These are phyloP conservation scores for Kernera saxatilis DNA, from an alignment of 345 rosid genomes.

Conservation along the genomic window DNA sequence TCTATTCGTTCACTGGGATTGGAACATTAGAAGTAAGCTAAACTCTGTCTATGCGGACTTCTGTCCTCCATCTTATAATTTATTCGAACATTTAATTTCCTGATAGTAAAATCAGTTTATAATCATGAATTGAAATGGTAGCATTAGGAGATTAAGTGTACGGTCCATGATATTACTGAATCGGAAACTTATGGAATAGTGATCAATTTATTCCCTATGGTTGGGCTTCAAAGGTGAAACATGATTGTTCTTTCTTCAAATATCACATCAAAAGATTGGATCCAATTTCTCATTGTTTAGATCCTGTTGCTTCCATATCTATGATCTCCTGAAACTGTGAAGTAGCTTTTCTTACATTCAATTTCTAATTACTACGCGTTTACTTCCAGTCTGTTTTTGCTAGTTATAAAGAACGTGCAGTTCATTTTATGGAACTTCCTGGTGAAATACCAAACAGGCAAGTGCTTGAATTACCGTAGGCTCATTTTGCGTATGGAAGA, in stretches of 20 bases:
- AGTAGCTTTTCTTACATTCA: not conserved
- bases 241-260: not conserved
- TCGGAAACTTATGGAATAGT: not conserved
- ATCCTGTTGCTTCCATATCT: slow-evolving; percentile 1
- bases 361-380: not conserved
- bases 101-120: not conserved
- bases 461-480: slow-evolving; percentile 25
- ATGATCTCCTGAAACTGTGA: not conserved
- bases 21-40: slow-evolving; percentile 81
- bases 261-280: not conserved
- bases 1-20: slow-evolving; percentile 93
- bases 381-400: slow-evolving; percentile 75
- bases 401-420: slow-evolving; percentile 84
- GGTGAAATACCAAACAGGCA: slow-evolving; percentile 98
- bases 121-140: not conserved
- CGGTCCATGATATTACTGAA: not conserved
- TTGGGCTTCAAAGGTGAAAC: slow-evolving; percentile 9
- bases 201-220: not conserved
- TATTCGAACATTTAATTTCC: not conserved
- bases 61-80: not conserved
- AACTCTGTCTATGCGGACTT: slow-evolving; percentile 15
- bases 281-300: not conserved
- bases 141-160: not conserved
- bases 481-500: slow-evolving; percentile 14
- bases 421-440: slow-evolving; percentile 99